A percentile compares a stretch with the other conserved stretches of the same genome.
These are phyloP conservation scores for Cnidoscolus chayamansa DNA, from an alignment of 441 rosid genomes.

Conservation along the genomic window DNA sequence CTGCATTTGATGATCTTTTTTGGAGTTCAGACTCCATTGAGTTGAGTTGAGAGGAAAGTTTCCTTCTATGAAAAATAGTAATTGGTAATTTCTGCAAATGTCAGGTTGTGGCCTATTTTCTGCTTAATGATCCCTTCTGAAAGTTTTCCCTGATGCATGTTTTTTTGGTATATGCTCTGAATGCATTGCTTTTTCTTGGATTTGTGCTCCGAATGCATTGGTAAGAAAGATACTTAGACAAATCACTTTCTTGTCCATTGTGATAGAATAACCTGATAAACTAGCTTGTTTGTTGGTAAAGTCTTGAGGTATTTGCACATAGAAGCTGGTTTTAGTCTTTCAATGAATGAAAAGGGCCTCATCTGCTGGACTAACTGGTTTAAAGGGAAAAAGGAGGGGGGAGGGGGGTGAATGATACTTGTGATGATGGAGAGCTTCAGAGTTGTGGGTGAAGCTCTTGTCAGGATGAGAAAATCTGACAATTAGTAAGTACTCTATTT, in stretches of 20 bases:
- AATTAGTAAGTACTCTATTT: not conserved
- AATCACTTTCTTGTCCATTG: not conserved
- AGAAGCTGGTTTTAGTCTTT: too few relatives aligned
- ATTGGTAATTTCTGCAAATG: not conserved
- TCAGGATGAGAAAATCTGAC: not conserved
- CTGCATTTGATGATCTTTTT: too few relatives aligned
- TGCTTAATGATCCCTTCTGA: not conserved
- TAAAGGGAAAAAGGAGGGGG: not conserved
- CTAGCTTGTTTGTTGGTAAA: not conserved
- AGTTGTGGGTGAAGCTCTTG: conserved; percentile 1
- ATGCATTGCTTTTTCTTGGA: not conserved
- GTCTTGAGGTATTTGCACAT: too few relatives aligned
- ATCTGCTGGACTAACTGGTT: not conserved
- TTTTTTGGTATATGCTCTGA: not conserved
- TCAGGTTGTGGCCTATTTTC: not conserved
- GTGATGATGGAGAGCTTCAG: not conserved
- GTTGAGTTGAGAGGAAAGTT: not conserved
- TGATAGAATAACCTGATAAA: not conserved
- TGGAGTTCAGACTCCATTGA: too few relatives aligned
- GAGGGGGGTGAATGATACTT: not conserved
- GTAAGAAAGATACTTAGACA: not conserved
- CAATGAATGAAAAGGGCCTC: not conserved
- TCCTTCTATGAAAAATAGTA: not conserved
- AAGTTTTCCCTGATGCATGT: not conserved
- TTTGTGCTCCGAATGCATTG: not conserved